Base-by-base conservation (phyloP, 352 stramenopile species). In the Phytophthora syringae region DNA sequence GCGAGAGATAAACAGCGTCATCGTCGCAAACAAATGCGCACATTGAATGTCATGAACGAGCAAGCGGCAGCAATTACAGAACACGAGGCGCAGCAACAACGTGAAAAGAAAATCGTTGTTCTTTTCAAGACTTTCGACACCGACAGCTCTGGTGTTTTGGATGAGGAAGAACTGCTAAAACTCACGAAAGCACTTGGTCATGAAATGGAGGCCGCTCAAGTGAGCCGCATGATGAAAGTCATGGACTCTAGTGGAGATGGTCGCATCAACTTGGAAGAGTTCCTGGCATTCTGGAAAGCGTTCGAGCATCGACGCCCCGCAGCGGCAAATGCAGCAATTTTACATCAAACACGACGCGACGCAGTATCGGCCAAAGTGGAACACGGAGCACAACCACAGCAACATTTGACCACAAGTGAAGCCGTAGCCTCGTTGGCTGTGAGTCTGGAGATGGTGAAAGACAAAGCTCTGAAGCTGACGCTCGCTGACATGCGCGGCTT, bases 161-260 rank as follows among this genome's bases (percentile, higher is more conserved):
- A 91, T n/a, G 75, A 77, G 5, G 21, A 48, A 1, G 82, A 93
- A 44, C 64, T 93, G 1, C 50, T 81, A 12, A 61, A 79, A 28
- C 64, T 93, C 2, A 78, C 76, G 0, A 66, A 64, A 21, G 69
- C 70, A 13, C 70, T 93, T 2, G 84, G 84, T 0, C 74, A 89
- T 39, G 64, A 74, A 2, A 76, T 91, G 67, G 57, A 71, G 48
- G 53, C 70, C 2, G 21, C 15, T 0, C 82, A 91, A 45, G 52
- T 89, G 11, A 59, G 52, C 13, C 70, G 87, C 20, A 89, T 91
- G 76, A 72, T 91, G 60, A 45, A 58, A 18, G 67, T 74, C 12
- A 93, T 93, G 57, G 84, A 91, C 45, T 75, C 69, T 0, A 90
- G 80, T 39, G 82, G 82, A 28, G 82, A 91, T 52, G 64, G 70